phyloP scores from a whole-genome alignment of 1,284 basidiomycete genomes.

The Tilletia walkeri region DNA sequence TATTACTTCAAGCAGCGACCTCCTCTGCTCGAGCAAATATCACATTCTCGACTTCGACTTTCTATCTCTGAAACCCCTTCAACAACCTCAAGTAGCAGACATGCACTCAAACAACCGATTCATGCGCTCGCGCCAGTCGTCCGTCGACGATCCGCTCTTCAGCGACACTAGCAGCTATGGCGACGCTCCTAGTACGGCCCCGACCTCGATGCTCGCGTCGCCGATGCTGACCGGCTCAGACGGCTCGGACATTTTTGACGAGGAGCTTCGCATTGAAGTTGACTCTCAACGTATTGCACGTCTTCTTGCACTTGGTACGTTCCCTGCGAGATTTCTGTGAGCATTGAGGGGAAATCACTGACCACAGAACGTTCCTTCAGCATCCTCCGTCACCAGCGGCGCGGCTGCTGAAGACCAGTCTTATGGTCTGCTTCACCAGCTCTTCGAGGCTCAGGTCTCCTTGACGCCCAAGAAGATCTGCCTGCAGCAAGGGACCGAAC shows the following conservation, averaged over 20 bases:
- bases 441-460: conserved; percentile 6
- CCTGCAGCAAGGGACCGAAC: not conserved
- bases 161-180: conserved; percentile 1
- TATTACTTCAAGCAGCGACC: no score
- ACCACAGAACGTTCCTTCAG: not conserved
- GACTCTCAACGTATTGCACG: not conserved
- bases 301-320: not conserved
- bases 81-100: no score
- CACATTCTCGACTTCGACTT: no score
- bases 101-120: no score
- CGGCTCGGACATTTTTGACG: not conserved
- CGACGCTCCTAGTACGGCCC: not conserved
- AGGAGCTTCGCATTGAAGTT: not conserved
- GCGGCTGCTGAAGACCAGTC: conserved; percentile 2
- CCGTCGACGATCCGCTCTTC: no score
- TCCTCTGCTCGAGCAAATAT: no score
- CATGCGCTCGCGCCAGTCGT: no score
- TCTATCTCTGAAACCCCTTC: no score
- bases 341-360: no score
- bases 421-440: not conserved
- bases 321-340: not conserved
- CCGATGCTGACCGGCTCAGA: not conserved
- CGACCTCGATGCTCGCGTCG: not conserved
- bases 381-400: not conserved
- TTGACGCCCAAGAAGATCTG: conserved; percentile 6